Conservation (phyloP, 2,329 filamentous ascomycete genomes). For the Hymenotorrendiella dingleyae region DNA sequence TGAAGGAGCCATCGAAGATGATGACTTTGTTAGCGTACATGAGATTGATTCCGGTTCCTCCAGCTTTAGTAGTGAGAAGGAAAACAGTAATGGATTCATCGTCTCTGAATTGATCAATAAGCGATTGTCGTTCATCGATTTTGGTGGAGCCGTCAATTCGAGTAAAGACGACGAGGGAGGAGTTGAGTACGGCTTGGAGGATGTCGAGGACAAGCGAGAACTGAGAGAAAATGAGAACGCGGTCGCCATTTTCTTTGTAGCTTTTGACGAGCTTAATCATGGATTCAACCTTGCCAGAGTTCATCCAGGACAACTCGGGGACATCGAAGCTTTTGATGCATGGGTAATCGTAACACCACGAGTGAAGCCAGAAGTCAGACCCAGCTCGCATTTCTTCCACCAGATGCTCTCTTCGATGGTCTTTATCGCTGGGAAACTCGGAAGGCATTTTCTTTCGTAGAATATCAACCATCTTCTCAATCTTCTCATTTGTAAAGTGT, state of each 20-base stretch:
- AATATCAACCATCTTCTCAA: slow-evolving; percentile 71
- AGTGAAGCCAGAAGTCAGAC: slow-evolving; percentile 60
- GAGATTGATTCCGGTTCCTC: slow-evolving; percentile 94
- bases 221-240: slow-evolving; percentile 85
- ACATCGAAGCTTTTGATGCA: slow-evolving; percentile 51
- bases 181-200: slow-evolving; percentile 72
- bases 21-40: slow-evolving; percentile 96
- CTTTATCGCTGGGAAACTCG: slow-evolving; percentile 41
- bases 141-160: slow-evolving; percentile 82
- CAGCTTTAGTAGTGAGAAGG: slow-evolving; percentile 85
- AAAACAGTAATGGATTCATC: slow-evolving; percentile 80
- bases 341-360: slow-evolving; percentile 56
- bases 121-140: slow-evolving; percentile 75
- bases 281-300: slow-evolving; percentile 79
- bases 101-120: slow-evolving; percentile 81
- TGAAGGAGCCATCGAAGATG: slow-evolving; percentile 96
- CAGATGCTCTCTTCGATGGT: slow-evolving; percentile 43
- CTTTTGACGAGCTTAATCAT: slow-evolving; percentile 66
- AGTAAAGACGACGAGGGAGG: slow-evolving; percentile 67
- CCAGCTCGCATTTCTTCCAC: slow-evolving; percentile 50
- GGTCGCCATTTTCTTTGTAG: slow-evolving; percentile 76
- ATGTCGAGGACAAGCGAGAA: slow-evolving; percentile 92
- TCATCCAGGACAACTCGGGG: slow-evolving; percentile 46
- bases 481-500: slow-evolving; percentile 67
- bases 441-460: slow-evolving; percentile 64